These are phyloP conservation scores for Diversispora eburnea DNA, from an alignment of 192 early-diverging fungal species.

Conservation along the genomic window DNA sequence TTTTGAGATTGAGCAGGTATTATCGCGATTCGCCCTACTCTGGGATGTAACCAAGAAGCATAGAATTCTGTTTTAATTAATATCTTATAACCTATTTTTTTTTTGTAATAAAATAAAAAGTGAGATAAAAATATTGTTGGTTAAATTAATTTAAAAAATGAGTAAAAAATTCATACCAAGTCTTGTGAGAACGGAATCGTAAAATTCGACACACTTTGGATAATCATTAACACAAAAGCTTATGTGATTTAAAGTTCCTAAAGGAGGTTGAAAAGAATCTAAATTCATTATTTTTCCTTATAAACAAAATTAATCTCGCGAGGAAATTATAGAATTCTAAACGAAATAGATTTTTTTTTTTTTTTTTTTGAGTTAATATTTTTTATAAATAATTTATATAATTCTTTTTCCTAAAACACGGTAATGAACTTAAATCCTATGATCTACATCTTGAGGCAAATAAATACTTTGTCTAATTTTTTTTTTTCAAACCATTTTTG, in stretches of 20 bases:
- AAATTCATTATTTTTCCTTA: too few relatives aligned
- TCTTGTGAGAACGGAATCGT: neutral
- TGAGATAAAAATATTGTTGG: neutral
- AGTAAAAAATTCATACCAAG: neutral
- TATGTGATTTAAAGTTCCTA: conserved; percentile 1
- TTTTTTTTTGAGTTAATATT: too few relatives aligned
- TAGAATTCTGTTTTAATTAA: neutral
- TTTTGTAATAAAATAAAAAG: neutral
- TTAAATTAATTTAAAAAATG: neutral
- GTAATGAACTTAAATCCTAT: too few relatives aligned
- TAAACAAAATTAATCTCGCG: too few relatives aligned
- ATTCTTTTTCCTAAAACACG: too few relatives aligned
- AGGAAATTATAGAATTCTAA: too few relatives aligned
- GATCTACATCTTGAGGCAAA: too few relatives aligned
- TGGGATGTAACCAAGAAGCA: neutral
- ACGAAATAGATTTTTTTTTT: too few relatives aligned
- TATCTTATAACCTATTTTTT: neutral
- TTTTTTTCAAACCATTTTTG: too few relatives aligned
- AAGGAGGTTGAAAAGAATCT: neutral
- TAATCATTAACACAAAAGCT: neutral
- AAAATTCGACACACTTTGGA: neutral
- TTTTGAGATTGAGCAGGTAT: neutral
- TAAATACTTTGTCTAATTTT: too few relatives aligned
- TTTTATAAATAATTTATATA: too few relatives aligned
- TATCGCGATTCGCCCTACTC: neutral